phyloP scores from a whole-genome alignment of 208 protist genomes.

The Leishmania guyanensis region DNA sequence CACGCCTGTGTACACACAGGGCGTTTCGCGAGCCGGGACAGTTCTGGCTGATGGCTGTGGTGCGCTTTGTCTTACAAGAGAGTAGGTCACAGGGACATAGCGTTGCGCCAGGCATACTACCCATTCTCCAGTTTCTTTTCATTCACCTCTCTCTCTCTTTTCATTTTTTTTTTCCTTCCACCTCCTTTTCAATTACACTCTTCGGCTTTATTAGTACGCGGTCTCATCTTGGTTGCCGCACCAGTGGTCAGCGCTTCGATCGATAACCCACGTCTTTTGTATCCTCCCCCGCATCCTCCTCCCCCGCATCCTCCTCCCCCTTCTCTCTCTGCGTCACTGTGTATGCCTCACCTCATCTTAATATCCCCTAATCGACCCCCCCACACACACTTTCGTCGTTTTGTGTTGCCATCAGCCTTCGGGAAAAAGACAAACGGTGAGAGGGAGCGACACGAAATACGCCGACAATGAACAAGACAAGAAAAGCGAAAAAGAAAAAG shows the following conservation, averaged over 20 bases:
- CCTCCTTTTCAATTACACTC: not conserved
- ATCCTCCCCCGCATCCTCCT: not conserved
- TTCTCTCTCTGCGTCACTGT: not conserved
- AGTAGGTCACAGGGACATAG: not conserved
- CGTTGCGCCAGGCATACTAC: not conserved
- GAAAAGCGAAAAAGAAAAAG: not conserved
- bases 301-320: not conserved
- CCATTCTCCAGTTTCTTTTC: constrained; percentile 3
- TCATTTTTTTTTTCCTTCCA: constrained; percentile 7
- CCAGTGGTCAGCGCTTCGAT: not conserved
- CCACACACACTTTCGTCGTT: not conserved
- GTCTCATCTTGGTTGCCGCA: not conserved
- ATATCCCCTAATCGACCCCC: not conserved
- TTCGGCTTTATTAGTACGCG: not conserved
- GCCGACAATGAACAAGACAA: not conserved
- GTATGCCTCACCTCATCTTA: not conserved
- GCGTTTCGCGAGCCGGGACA: not conserved
- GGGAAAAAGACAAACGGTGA: not conserved
- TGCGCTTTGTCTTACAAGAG: not conserved
- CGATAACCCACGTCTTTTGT: not conserved
- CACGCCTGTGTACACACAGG: not conserved
- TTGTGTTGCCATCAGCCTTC: too few relatives aligned
- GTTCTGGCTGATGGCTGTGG: not conserved
- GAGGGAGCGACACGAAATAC: not conserved
- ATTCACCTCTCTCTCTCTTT: constrained; percentile 8